Evolutionary conservation across 2,329 filamentous ascomycete species (phyloP), one percentile per base, ranked within the genome.

Genomic region (Paecilomyces variotii): DNA sequence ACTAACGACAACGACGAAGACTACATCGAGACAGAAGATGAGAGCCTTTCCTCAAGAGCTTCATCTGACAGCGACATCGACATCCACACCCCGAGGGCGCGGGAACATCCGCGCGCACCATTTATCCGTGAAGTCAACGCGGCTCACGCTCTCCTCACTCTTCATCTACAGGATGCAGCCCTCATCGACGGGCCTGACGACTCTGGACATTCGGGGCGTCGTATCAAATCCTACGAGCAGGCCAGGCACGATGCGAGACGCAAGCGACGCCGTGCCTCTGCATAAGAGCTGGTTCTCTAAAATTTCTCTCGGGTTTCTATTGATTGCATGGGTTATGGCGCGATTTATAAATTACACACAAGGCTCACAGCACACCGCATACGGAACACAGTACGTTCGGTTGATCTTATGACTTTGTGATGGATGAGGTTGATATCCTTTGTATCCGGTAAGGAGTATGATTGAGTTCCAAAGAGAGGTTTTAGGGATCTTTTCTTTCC

Each of bases 121-220:
- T 67, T 76, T 45, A 63, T 67, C 12, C 64, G 65, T 24, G 72
- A 74, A 55, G 67, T 74, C 24, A 70, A 68, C 54, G 73, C 73
- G 14, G 73, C 73, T 4, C 72, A 74, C 63, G 71, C 73, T 25
- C 62, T 76, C 57, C 62, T 76, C 25, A 68, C 62, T 56, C 49
- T 76, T 25, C 68, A 72, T 32, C 70, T 70, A 68, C 69, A 72
- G 57, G 66, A 72, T 45, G 64, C 64, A 28, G 7, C 27, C 50
- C 25, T 52, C 25, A 28, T 26, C 14, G 25, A 52, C 4, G 10
- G n/a, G 5, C 27, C 25, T 26, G 50, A 26, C 1, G 10, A 28
- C n/a, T 52, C 25, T 5, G 50, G 27, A 9, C 10, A 28, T 28
- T 24, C 14, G 50, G 24, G 24, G 39, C n/a, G 12, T 45, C 4